Base-by-base conservation (phyloP, 2,329 filamentous ascomycete species). In the Venturia asperata region DNA sequence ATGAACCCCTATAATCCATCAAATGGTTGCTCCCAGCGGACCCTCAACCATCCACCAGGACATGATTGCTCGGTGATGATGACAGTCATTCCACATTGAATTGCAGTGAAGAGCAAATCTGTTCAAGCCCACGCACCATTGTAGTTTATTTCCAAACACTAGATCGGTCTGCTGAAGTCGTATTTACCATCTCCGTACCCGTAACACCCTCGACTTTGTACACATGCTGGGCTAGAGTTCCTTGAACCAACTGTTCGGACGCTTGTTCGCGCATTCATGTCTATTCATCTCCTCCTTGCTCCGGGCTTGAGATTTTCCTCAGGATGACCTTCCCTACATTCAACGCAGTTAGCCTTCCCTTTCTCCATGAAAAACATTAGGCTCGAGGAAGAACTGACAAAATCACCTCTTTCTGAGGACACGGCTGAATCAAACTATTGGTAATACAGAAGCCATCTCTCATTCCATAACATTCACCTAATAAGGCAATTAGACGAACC, bases 341-440 rank as follows among this genome's bases (percentile, higher is more conserved):
- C 24, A 58, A 58, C 11, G 19, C 13, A 15, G 6, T 58, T 37
- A 58, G 52, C 52, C 17, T 58, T 58, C 17, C 17, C 10, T 21
- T 13, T 27, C 21, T n/a, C 30, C 13, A n/a, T 19, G 5, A 6
- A n/a, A 37, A 1, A 5, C 19, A 19, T 15, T 17, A 37, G 4
- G 6, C 19, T 9, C 30, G 19, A 37, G 30, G 52, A 37, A 21
- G 52, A 39, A 58, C 52, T 58, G 17, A 58, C 52, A 58, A 37
- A 9, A 58, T 58, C 15, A 58, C 52, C 30, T 58, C 52, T 37
- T 58, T 58, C 30, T 37, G 52, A n/a, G 52, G 52, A 37, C 52
- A 58, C 24, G 52, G 52, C 52, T 58, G 52, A n/a, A 58, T 58
- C 15, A 58, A 27, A 37, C 52, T 58, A 9, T 58, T 58, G 52